Percentiles rank a stretch among this genome's conserved stretches.
These are phyloP conservation scores for Serendipita sp. DNA, from an alignment of 768 basidiomycete genomes.

Conservation along the genomic window DNA sequence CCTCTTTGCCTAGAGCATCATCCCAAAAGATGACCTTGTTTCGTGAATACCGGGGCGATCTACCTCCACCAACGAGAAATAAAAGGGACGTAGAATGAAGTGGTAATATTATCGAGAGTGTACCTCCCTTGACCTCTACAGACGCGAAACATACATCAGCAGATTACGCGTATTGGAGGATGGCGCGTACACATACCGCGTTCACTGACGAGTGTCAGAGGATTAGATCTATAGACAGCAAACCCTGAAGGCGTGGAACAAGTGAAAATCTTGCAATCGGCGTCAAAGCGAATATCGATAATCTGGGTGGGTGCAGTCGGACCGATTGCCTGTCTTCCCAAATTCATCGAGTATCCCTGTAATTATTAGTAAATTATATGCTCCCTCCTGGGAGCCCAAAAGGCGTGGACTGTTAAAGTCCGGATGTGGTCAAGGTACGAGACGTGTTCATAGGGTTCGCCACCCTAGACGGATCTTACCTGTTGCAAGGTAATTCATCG, in stretches of 20 bases:
- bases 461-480: no score
- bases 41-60: conserved; percentile 75
- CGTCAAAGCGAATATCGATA: conserved; percentile 61
- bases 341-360: conserved; percentile 39
- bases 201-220: conserved; percentile 62
- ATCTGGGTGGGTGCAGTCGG: conserved; percentile 59
- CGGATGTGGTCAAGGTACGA: no score
- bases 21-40: conserved; percentile 91
- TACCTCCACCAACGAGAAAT: conserved; percentile 75
- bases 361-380: conserved; percentile 9
- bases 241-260: conserved; percentile 65
- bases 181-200: conserved; percentile 36
- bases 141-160: conserved; percentile 14
- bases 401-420: no score
- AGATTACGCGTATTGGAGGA: background rate
- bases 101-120: conserved; percentile 59
- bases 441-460: no score
- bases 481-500: no score
- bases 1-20: conserved; percentile 55
- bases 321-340: conserved; percentile 71
- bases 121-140: conserved; percentile 63
- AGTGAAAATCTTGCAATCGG: conserved; percentile 70
- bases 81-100: conserved; percentile 68
- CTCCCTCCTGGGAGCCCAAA: background rate
- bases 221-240: conserved; percentile 63